Conservation (phyloP, 2,329 filamentous ascomycete genomes). For the Penicillium sp. region DNA sequence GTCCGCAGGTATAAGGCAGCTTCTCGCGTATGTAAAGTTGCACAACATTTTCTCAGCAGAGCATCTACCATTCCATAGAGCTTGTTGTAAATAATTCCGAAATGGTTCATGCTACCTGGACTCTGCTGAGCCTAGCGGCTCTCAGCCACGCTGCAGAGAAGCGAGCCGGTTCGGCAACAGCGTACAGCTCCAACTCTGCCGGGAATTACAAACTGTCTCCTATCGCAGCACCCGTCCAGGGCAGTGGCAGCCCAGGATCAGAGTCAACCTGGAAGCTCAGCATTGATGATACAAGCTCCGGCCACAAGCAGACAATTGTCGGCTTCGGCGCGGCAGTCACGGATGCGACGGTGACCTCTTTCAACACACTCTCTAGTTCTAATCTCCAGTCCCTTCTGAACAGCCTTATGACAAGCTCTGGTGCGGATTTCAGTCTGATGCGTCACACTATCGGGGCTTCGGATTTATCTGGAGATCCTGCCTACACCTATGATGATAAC, state of each 20-base stretch:
- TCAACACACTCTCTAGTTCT: conserved; percentile 37
- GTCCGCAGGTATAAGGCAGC: background rate
- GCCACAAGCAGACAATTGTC: conserved; percentile 34
- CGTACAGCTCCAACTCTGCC: conserved; percentile 33
- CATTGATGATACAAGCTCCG: conserved; percentile 32
- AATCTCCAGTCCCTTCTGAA: conserved; percentile 37
- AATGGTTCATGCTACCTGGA: conserved; percentile 5
- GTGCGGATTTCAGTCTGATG: conserved; percentile 46
- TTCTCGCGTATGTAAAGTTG: background rate
- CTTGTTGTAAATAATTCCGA: background rate
- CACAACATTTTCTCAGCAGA: background rate
- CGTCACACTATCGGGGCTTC: conserved; percentile 46
- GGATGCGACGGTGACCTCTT: conserved; percentile 43
- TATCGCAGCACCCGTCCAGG: conserved; percentile 26
- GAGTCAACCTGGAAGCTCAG: conserved; percentile 33
- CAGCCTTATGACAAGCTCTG: conserved; percentile 39
- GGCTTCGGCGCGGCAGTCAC: conserved; percentile 47
- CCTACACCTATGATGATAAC: conserved; percentile 47
- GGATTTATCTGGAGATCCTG: conserved; percentile 39
- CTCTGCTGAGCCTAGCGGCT: conserved; percentile 19
- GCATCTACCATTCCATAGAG: background rate
- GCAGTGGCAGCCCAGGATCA: conserved; percentile 25
- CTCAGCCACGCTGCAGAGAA: conserved; percentile 19
- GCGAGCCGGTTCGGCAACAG: conserved; percentile 26
- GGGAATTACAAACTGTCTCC: conserved; percentile 33